Percentiles rank a stretch among this genome's conserved stretches.
These are phyloP conservation scores for Lupinus albus DNA, from an alignment of 306 rosid genomes.

Conservation along the genomic window DNA sequence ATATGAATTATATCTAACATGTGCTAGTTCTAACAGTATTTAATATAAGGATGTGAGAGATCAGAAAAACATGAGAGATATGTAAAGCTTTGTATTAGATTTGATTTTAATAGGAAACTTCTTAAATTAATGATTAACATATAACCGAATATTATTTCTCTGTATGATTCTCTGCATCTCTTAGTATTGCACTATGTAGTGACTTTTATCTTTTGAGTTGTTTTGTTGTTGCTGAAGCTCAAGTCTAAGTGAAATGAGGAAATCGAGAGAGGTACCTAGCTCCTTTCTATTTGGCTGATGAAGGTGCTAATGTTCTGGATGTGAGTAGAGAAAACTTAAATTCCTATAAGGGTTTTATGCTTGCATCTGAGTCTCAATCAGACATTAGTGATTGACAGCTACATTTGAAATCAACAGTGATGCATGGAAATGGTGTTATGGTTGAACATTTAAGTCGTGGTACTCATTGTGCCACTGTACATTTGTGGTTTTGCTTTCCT, in stretches of 20 bases:
- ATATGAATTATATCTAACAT: too few species aligned
- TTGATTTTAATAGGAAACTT: too few species aligned
- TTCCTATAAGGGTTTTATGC: conserved; percentile 54
- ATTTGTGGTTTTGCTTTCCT: too few species aligned
- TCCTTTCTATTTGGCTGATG: conserved; percentile 95
- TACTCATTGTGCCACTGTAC: conserved; percentile 12
- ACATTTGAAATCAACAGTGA: conserved; percentile 86
- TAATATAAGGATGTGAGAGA: too few species aligned
- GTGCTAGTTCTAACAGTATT: too few species aligned
- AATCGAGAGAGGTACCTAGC: conserved; percentile 56
- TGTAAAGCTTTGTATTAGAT: too few species aligned
- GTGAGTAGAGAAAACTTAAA: conserved; percentile 56
- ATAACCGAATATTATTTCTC: neutral
- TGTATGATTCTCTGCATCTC: conserved; percentile 3
- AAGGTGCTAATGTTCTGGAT: conserved; percentile 64
- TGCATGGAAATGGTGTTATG: conserved; percentile 28
- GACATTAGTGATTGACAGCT: conserved; percentile 94
- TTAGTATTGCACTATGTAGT: neutral
- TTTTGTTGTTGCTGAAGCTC: conserved; percentile 42
- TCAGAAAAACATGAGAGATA: too few species aligned
- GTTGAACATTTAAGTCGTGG: conserved; percentile 28
- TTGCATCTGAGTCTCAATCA: conserved; percentile 72
- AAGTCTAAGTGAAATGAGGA: conserved; percentile 63
- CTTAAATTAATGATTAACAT: neutral
- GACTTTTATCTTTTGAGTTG: conserved; percentile 9